These are phyloP conservation scores for Pulveroboletus frians DNA, from an alignment of 768 basidiomycete species.

Conservation along the genomic window DNA sequence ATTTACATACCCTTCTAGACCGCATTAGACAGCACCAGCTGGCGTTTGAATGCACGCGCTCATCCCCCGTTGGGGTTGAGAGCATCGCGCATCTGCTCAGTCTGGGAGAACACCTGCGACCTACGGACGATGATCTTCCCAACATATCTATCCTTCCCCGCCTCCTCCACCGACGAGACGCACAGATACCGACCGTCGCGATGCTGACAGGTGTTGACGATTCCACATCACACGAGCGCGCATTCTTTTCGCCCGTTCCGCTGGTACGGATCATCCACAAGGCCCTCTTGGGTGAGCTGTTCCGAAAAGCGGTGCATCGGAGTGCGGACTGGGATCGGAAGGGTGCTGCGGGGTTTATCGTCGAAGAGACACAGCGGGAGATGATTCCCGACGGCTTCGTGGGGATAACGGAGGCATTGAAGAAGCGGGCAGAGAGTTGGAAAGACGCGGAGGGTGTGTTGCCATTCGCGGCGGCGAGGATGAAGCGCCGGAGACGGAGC, in stretches of 20 bases:
- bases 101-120: conserved; percentile 8
- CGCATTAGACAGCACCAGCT: conserved; percentile 11
- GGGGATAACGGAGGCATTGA: not conserved
- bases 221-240: not conserved
- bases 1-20: conserved; percentile 7
- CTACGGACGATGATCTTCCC: conserved; percentile 4
- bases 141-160: not conserved
- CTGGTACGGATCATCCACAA: conserved; percentile 21
- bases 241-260: conserved; percentile 18
- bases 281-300: conserved; percentile 17
- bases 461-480: conserved; percentile 24
- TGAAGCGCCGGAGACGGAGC: conserved; percentile 16
- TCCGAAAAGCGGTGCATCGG: conserved; percentile 17
- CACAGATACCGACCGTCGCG: conserved; percentile 10
- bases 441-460: not conserved
- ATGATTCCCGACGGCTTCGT: conserved; percentile 14
- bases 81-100: conserved; percentile 20
- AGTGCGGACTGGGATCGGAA: conserved; percentile 24
- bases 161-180: not conserved
- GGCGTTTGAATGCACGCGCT: not conserved
- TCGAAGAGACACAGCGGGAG: conserved; percentile 12
- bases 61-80: conserved; percentile 12
- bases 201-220: conserved; percentile 16
- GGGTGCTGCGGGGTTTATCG: conserved; percentile 7
- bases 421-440: not conserved